A percentile compares a stretch with the other conserved stretches of the same genome.
Conservation (phyloP, 108 stramenopile genomes). For the Discostella pseudostelligera region DNA sequence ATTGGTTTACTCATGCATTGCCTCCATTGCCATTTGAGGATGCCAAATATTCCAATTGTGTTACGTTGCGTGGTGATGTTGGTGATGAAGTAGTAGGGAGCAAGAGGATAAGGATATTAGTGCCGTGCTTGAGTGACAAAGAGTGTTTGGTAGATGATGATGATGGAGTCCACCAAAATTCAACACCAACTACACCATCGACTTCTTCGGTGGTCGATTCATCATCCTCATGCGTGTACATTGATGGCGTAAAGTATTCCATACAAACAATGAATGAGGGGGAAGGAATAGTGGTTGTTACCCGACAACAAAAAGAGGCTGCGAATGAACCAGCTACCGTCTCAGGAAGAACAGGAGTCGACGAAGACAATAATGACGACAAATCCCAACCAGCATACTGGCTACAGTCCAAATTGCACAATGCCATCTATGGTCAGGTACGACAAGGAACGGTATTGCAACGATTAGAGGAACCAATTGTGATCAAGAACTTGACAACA, state of each 20-base stretch:
- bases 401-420: constrained; percentile 74
- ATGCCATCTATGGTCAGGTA: constrained; percentile 82
- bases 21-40: constrained; percentile 2
- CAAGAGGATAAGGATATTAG: too few relatives aligned
- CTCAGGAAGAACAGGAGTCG: too few relatives aligned
- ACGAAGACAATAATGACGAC: neutral
- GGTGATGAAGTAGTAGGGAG: neutral
- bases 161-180: too few relatives aligned
- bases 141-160: too few relatives aligned
- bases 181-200: too few relatives aligned
- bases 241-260: too few relatives aligned
- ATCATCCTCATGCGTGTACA: neutral
- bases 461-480: constrained; percentile 24
- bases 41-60: constrained; percentile 1
- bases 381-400: constrained; percentile 69
- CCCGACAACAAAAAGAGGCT: too few relatives aligned
- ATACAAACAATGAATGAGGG: too few relatives aligned
- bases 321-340: too few relatives aligned
- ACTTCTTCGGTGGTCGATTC: neutral
- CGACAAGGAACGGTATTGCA: constrained; percentile 69
- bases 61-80: neutral
- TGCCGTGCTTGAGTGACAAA: too few relatives aligned
- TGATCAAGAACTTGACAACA: constrained; percentile 8
- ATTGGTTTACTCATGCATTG: neutral
- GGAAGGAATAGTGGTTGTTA: too few relatives aligned